Conservation (phyloP, 1,284 basidiomycete species). For the Cutaneotrichosporon sp. region DNA sequence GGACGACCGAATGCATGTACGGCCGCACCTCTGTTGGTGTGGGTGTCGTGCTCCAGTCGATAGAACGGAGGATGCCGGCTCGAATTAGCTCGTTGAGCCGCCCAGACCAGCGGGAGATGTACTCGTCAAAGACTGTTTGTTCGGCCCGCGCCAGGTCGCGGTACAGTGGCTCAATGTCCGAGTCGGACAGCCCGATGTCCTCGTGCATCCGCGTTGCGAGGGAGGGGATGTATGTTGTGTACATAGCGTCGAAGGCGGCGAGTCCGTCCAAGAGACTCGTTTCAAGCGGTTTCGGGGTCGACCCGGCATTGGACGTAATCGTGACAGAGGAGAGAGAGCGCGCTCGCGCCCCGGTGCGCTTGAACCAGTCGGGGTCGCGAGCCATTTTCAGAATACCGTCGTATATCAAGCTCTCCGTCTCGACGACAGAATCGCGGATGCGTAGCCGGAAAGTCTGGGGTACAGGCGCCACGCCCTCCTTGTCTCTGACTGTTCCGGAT, state of each 20-base stretch:
- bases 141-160: conserved; percentile 67
- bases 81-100: conserved; percentile 66
- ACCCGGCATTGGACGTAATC: no score
- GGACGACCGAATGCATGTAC: conserved; percentile 86
- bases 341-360: no score
- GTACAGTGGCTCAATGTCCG: conserved; percentile 70
- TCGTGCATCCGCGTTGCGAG: conserved; percentile 76
- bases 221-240: conserved; percentile 64
- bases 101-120: conserved; percentile 69
- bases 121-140: conserved; percentile 79
- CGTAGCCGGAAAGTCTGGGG: conserved; percentile 52
- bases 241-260: conserved; percentile 79
- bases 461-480: conserved; percentile 23
- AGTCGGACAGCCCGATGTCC: conserved; percentile 68
- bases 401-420: conserved; percentile 79
- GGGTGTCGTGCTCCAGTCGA: conserved; percentile 88
- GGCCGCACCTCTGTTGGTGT: conserved; percentile 88
- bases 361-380: conserved; percentile 2
- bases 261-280: conserved; percentile 81
- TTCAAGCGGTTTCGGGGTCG: conserved; percentile 55
- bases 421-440: conserved; percentile 81
- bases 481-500: background rate
- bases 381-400: conserved; percentile 84
- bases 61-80: conserved; percentile 70
- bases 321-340: no score